Evolutionary conservation across 2,329 filamentous ascomycete species (phyloP).

Genomic region (Davidsoniella neocaledoniae): DNA sequence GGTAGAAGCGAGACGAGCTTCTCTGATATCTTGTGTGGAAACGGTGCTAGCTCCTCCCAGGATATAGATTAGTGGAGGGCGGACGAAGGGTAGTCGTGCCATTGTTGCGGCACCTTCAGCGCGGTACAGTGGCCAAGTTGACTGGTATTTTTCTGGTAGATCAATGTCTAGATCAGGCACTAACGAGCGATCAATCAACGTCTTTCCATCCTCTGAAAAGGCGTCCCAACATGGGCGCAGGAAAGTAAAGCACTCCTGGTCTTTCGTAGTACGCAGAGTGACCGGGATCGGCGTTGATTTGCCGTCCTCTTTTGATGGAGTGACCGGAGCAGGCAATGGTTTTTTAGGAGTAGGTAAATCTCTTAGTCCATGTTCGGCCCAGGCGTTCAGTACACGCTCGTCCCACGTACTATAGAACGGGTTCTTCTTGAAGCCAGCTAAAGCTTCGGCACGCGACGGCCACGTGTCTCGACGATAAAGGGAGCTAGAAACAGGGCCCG

Average conservation of each 20-base stretch:
- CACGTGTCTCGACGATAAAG: slow-evolving; percentile 62
- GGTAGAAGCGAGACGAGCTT: slow-evolving; percentile 46
- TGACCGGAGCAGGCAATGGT: slow-evolving; percentile 10
- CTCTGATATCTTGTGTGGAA: slow-evolving; percentile 30
- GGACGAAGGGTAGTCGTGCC: slow-evolving; percentile 38
- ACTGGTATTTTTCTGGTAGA: slow-evolving; percentile 20
- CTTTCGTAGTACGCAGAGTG: slow-evolving; percentile 65
- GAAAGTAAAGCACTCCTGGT: slow-evolving; percentile 70
- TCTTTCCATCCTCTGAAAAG: slow-evolving; percentile 22
- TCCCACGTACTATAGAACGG: slow-evolving; percentile 66
- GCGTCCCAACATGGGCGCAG: slow-evolving; percentile 41
- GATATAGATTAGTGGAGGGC: slow-evolving; percentile 51
- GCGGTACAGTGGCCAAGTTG: slow-evolving; percentile 44
- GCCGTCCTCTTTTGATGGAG: neutral
- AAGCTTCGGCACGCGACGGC: slow-evolving; percentile 58
- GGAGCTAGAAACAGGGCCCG: slow-evolving; percentile 40
- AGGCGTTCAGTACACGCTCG: slow-evolving; percentile 55
- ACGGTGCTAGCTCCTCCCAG: slow-evolving; percentile 46
- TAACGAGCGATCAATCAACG: slow-evolving; percentile 23
- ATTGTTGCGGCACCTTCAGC: slow-evolving; percentile 44
- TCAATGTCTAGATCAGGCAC: slow-evolving; percentile 29
- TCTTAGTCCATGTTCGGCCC: slow-evolving; percentile 60
- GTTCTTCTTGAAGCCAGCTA: slow-evolving; percentile 45
- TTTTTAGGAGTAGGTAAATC: slow-evolving; percentile 26
- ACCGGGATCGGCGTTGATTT: slow-evolving; percentile 27